Conservation (phyloP, 2,329 filamentous ascomycete species). For the Purpureocillium lavendulum region DNA sequence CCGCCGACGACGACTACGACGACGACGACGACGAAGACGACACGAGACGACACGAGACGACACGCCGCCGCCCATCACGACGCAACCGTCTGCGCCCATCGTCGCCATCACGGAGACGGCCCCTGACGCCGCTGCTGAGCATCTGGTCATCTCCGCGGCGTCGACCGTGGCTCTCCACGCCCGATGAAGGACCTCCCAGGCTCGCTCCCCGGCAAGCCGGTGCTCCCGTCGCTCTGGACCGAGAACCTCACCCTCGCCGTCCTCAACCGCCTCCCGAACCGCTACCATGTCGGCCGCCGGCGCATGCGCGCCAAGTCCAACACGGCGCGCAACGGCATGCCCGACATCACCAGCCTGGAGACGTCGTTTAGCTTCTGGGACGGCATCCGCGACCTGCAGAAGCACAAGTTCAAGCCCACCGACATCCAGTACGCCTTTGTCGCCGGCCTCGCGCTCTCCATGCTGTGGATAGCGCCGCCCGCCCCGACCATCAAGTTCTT, state of each 20-base stretch:
- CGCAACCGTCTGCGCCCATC: neutral
- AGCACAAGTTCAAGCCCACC: slow-evolving; percentile 71
- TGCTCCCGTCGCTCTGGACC: slow-evolving; percentile 30
- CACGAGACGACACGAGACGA: neutral
- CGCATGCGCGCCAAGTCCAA: slow-evolving; percentile 31
- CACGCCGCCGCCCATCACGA: too few relatives aligned
- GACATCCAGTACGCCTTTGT: slow-evolving; percentile 80
- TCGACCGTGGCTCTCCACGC: slow-evolving; percentile 2
- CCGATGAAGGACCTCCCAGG: slow-evolving; percentile 30
- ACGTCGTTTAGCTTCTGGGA: slow-evolving; percentile 76
- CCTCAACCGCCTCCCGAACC: slow-evolving; percentile 31
- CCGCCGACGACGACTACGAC: slow-evolving; percentile 4
- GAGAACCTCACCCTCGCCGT: slow-evolving; percentile 32
- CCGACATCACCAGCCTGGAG: slow-evolving; percentile 68
- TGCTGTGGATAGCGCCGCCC: slow-evolving; percentile 72
- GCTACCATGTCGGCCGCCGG: slow-evolving; percentile 28
- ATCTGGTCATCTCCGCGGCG: neutral
- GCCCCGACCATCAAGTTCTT: slow-evolving; percentile 72
- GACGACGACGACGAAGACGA: neutral
- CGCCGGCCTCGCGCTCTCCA: slow-evolving; percentile 69
- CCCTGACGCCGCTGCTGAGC: neutral
- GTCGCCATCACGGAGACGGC: too few relatives aligned
- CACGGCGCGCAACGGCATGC: slow-evolving; percentile 19
- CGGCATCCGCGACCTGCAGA: slow-evolving; percentile 65
- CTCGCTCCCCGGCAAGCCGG: slow-evolving; percentile 29